Evolutionary conservation across 306 rosid species (phyloP).

Genomic region (Citrullus amarus): DNA sequence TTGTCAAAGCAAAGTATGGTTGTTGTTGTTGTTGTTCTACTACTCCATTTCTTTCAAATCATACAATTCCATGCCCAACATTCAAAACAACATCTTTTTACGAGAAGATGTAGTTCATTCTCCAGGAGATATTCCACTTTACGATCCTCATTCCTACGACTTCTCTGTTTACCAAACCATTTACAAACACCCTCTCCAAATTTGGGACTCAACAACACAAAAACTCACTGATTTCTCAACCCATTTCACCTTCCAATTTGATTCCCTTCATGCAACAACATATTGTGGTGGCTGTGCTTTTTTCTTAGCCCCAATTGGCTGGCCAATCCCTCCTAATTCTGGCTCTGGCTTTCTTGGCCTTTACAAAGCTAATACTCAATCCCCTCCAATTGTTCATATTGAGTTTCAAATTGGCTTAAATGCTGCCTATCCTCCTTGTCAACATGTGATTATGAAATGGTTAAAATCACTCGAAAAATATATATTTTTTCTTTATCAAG

Average conservation of each 20-base stretch:
- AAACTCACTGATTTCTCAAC: not conserved
- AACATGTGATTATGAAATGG: not conserved
- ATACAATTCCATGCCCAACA: no score
- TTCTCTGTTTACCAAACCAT: not conserved
- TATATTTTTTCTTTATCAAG: no score
- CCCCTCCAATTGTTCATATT: not conserved
- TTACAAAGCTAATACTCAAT: not conserved
- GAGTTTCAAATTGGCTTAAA: not conserved
- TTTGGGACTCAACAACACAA: not conserved
- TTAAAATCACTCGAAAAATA: no score
- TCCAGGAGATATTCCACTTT: no score
- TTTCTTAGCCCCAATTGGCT: constrained; percentile 3
- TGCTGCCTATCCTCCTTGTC: not conserved
- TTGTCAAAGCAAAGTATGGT: no score
- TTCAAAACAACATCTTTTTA: no score
- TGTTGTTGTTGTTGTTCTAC: no score
- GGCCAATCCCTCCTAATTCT: not conserved
- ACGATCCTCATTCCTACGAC: not conserved
- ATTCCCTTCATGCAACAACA: no score
- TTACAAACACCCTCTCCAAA: not conserved
- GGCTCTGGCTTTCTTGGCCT: not conserved
- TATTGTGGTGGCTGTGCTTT: not conserved
- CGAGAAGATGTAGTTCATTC: no score
- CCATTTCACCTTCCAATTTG: not conserved
- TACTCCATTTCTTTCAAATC: no score